These are phyloP conservation scores for Neurospora sp. DNA, from an alignment of 495 filamentous ascomycete species.

Conservation along the genomic window DNA sequence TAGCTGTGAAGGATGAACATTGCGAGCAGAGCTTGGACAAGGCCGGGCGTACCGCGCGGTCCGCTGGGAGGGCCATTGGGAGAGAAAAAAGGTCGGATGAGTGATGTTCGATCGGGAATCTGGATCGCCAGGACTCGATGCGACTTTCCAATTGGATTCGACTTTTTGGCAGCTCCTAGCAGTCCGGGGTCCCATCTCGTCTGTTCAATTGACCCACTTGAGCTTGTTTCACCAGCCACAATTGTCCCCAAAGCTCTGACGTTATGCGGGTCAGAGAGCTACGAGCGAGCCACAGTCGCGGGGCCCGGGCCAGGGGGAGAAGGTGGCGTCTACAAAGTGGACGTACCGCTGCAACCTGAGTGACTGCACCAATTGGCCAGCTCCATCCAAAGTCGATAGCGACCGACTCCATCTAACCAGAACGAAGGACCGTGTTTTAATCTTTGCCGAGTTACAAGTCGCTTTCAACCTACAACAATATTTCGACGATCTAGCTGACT, in stretches of 20 bases:
- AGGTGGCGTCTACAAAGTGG: not conserved
- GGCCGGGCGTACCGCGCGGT: constrained; percentile 20
- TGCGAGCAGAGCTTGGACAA: constrained; percentile 20
- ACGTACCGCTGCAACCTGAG: not conserved
- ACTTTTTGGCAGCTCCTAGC: not conserved
- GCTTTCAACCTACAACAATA: not conserved
- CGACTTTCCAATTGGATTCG: not conserved
- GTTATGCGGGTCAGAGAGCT: not conserved
- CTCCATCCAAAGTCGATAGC: not conserved
- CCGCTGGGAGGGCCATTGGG: constrained; percentile 19
- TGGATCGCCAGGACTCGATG: not conserved
- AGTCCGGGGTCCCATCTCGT: not conserved
- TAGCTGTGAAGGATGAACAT: constrained; percentile 15
- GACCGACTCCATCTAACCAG: not conserved
- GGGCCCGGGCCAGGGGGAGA: not conserved
- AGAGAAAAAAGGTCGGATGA: not conserved
- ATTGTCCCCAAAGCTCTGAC: not conserved
- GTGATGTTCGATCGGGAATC: not conserved
- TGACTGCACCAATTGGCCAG: not conserved
- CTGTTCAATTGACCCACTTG: not conserved
- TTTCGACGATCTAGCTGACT: not conserved
- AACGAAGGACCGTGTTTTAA: not conserved
- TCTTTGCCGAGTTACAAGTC: constrained; percentile 5
- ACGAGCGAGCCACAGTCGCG: not conserved
- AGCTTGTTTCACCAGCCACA: constrained; percentile 2